These are phyloP conservation scores for Metschnikowia henanensis DNA, from an alignment of 805 yeast species.

Conservation along the genomic window DNA sequence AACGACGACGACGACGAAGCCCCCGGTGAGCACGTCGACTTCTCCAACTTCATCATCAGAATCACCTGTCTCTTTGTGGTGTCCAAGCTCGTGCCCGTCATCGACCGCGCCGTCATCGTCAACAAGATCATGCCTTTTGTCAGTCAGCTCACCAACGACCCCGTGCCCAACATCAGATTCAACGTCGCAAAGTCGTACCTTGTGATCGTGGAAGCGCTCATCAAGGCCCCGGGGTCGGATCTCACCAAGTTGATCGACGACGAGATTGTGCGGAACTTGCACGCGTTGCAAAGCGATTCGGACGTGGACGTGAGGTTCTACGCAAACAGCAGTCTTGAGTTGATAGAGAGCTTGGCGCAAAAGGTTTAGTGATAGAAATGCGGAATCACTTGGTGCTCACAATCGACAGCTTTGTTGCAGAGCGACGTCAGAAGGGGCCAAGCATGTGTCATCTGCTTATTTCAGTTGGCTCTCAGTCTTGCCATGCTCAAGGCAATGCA, in stretches of 20 bases:
- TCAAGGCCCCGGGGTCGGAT: slow-evolving; percentile 18
- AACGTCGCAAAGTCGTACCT: slow-evolving; percentile 87
- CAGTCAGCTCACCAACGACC: slow-evolving; percentile 67
- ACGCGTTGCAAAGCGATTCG: slow-evolving; percentile 62
- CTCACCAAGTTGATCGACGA: slow-evolving; percentile 29
- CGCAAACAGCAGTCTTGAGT: slow-evolving; percentile 60
- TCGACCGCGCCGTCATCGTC: slow-evolving; percentile 54
- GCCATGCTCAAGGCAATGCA: no score
- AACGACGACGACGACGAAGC: slow-evolving; percentile 22
- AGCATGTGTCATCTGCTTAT: no score
- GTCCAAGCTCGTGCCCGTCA: slow-evolving; percentile 76
- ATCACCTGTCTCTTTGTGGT: slow-evolving; percentile 88
- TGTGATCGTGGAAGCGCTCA: slow-evolving; percentile 55
- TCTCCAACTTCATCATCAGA: slow-evolving; percentile 83
- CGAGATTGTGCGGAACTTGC: slow-evolving; percentile 64
- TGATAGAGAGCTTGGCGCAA: slow-evolving; percentile 22
- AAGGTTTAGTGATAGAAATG: background rate
- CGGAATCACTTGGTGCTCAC: no score
- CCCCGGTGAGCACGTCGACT: slow-evolving; percentile 38
- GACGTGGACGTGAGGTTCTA: slow-evolving; percentile 91
- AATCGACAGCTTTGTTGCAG: no score
- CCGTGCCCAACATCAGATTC: slow-evolving; percentile 93
- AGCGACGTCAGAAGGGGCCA: no score
- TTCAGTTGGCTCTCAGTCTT: no score
- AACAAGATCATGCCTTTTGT: slow-evolving; percentile 79